Percentiles rank a stretch among this genome's conserved stretches.
phyloP scores from a whole-genome alignment of 2,329 filamentous ascomycete genomes.

The Trichoderma guizhouense region DNA sequence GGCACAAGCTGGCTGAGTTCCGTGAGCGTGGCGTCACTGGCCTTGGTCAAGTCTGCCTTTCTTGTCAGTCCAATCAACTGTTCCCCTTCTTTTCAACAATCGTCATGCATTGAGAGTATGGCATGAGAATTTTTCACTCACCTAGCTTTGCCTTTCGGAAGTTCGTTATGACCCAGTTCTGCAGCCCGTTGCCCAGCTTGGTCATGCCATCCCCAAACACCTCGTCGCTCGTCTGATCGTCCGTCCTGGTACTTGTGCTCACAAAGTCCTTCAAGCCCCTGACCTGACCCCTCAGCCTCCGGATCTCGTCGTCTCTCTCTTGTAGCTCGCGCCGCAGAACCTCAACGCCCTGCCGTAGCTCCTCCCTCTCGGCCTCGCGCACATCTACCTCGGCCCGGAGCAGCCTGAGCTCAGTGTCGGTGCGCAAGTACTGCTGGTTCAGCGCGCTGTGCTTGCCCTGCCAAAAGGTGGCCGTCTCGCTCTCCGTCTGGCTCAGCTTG shows the following conservation, averaged over 20 bases:
- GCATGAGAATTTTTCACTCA: slow-evolving; percentile 23
- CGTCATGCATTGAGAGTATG: no score
- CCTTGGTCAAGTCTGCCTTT: slow-evolving; percentile 41
- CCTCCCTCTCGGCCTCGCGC: slow-evolving; percentile 45
- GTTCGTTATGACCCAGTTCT: slow-evolving; percentile 71
- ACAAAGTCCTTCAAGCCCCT: slow-evolving; percentile 69
- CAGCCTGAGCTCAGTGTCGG: slow-evolving; percentile 52
- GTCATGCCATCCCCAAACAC: slow-evolving; percentile 61
- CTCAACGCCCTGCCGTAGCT: slow-evolving; percentile 50
- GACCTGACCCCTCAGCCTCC: slow-evolving; percentile 56
- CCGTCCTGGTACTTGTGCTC: slow-evolving; percentile 60
- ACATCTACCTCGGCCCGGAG: slow-evolving; percentile 49
- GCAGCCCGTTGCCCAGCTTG: slow-evolving; percentile 61
- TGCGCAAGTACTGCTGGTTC: slow-evolving; percentile 50
- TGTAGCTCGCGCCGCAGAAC: slow-evolving; percentile 44
- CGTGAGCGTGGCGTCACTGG: slow-evolving; percentile 39
- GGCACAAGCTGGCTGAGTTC: slow-evolving; percentile 51
- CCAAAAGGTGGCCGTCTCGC: slow-evolving; percentile 56
- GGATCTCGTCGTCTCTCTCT: slow-evolving; percentile 55
- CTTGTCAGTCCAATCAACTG: slow-evolving; percentile 13
- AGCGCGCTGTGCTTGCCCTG: slow-evolving; percentile 53
- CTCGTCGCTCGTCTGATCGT: slow-evolving; percentile 63
- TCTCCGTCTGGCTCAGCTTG: slow-evolving; percentile 51
- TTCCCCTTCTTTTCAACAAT: no score
- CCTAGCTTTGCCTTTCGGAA: slow-evolving; percentile 61